Base-by-base conservation (phyloP, 495 filamentous ascomycete genomes). In the Lepidopterella palustris region DNA sequence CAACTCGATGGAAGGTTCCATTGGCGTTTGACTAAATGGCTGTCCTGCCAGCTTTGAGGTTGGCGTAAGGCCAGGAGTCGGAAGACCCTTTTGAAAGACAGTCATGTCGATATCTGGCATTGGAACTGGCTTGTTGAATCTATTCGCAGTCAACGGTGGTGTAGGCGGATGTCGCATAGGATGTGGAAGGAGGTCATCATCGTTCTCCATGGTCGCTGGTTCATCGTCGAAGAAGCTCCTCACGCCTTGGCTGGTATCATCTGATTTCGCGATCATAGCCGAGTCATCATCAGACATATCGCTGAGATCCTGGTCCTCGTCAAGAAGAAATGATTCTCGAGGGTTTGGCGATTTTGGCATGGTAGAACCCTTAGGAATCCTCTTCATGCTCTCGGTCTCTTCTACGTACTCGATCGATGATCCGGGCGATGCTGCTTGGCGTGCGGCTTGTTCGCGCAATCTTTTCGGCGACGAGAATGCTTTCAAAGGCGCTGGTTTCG, bases 281-380 rank as follows among this genome's bases (percentile, higher is more conserved):
- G 92, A 93, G 27, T 92, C 61, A 57, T 95, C 88, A 10, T 89
- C 91, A 13, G 89, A 92, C 13, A 92, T 72, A 59, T 87, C 89
- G 55, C 87, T 92, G 26, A 84, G 75, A 59, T 84, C 77, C 63
- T 89, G 84, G 60, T 84, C 85, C 25, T 84, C 82, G 48, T 84
- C 79, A 24, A 88, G 78, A 59, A 89, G 68, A 62, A 88, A 89
- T 2, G 85, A 84, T 24, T 81, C 69, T 18, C 72, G 70, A 3
- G 72, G 63, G 27, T 62, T 63, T 9, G 62, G 54, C 54, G 72
- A 71, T 52, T 70, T 70, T 32, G 80, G 79, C 6, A 75, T 54
- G 4, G 73, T 80, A 23, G 71, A 76, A 54, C 73, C 78, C 45
- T 64, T 69, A 40, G 76, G 75, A 55, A 84, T 82, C 29, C 77